Conservation (phyloP, 306 rosid species). For the Begonia peltatifolia region DNA sequence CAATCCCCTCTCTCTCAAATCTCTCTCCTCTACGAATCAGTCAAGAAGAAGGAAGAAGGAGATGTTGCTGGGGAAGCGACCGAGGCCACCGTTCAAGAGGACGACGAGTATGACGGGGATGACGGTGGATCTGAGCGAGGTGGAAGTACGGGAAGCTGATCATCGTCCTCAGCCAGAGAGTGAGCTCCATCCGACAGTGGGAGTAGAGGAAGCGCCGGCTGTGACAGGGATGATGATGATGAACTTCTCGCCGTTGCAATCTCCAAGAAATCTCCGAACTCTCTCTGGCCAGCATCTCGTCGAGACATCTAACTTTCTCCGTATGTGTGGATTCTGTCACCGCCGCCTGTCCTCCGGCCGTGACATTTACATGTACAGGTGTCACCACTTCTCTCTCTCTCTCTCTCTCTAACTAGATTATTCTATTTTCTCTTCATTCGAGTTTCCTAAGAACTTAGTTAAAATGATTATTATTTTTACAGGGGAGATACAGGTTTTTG, state of each 20-base stretch:
- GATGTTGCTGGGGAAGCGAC: slow-evolving; percentile 61
- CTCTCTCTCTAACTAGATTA: background rate
- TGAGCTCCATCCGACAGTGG: background rate
- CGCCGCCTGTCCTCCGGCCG: slow-evolving; percentile 44
- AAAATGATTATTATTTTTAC: background rate
- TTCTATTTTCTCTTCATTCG: background rate
- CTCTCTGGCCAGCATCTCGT: slow-evolving; percentile 9
- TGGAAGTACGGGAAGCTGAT: slow-evolving; percentile 10
- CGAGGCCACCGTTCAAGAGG: slow-evolving; percentile 39
- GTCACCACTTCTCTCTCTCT: background rate
- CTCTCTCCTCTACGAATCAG: background rate
- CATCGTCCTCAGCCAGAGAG: slow-evolving; percentile 5
- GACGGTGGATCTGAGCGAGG: slow-evolving; percentile 17
- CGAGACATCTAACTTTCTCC: slow-evolving; percentile 49
- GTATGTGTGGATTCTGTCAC: slow-evolving; percentile 52
- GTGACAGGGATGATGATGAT: background rate
- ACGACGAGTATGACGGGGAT: slow-evolving; percentile 59
- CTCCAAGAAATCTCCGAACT: slow-evolving; percentile 25
- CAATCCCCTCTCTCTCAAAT: background rate
- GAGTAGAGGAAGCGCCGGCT: background rate
- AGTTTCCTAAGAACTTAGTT: background rate
- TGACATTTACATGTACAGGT: slow-evolving; percentile 92
- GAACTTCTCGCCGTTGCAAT: slow-evolving; percentile 3
- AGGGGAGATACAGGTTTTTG: slow-evolving; percentile 96
- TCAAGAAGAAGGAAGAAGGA: slow-evolving; percentile 4